These are phyloP conservation scores for Hypoxylon sp. DNA, from an alignment of 2,329 filamentous ascomycete genomes.

Conservation along the genomic window DNA sequence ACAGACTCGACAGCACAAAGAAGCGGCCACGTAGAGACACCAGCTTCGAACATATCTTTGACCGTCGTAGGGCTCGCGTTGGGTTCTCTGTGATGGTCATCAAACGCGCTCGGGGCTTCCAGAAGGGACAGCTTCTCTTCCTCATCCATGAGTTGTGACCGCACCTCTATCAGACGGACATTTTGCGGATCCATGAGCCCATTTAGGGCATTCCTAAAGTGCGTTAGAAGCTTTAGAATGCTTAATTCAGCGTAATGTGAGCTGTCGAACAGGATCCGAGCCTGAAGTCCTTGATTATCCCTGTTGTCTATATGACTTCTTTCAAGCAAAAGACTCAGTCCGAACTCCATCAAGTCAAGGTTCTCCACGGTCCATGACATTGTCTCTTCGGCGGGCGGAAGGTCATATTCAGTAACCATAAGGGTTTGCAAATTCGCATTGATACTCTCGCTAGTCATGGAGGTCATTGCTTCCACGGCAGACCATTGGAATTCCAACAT, in stretches of 20 bases:
- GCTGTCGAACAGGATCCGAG: neutral
- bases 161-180: neutral
- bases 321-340: neutral
- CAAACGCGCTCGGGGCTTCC: neutral
- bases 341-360: neutral
- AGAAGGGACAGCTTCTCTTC: neutral
- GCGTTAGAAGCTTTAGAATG: neutral
- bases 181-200: neutral
- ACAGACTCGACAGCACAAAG: neutral
- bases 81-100: neutral
- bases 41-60: slow-evolving; percentile 1
- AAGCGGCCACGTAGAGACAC: neutral
- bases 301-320: neutral
- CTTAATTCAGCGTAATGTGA: neutral
- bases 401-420: neutral
- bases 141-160: neutral
- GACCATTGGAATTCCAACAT: neutral
- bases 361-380: neutral
- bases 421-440: neutral
- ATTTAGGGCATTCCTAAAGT: neutral
- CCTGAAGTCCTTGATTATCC: neutral
- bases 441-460: neutral
- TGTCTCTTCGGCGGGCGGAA: neutral
- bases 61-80: neutral
- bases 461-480: neutral